A percentile compares a stretch with the other conserved stretches of the same genome.
These are phyloP conservation scores for Chalciporus chontae DNA, from an alignment of 768 basidiomycete species.

Conservation along the genomic window DNA sequence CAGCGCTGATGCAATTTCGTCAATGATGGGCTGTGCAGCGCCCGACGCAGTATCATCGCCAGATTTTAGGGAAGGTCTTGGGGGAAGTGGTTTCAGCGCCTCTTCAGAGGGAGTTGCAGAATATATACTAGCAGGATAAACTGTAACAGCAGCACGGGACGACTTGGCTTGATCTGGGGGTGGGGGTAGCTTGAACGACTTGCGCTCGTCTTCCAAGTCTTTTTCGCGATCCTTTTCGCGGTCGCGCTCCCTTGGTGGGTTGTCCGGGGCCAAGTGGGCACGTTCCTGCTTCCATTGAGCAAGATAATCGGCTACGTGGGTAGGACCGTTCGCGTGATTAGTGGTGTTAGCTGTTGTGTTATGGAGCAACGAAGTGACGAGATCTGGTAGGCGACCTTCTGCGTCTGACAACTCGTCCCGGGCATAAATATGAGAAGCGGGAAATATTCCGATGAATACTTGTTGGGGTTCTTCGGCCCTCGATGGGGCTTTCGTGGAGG, in stretches of 20 bases:
- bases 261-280: slow-evolving; percentile 25
- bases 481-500: slow-evolving; percentile 42
- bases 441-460: slow-evolving; percentile 93
- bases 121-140: slow-evolving; percentile 73
- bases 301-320: slow-evolving; percentile 44
- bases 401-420: slow-evolving; percentile 87
- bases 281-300: slow-evolving; percentile 41
- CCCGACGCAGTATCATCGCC: slow-evolving; percentile 92
- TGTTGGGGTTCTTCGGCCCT: slow-evolving; percentile 78
- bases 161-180: slow-evolving; percentile 74
- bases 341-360: slow-evolving; percentile 29
- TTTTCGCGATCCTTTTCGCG: slow-evolving; percentile 42
- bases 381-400: slow-evolving; percentile 77
- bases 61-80: slow-evolving; percentile 90
- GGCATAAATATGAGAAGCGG: slow-evolving; percentile 81
- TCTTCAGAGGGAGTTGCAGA: slow-evolving; percentile 69
- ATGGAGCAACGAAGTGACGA: slow-evolving; percentile 54
- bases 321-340: slow-evolving; percentile 33
- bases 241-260: slow-evolving; percentile 30
- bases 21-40: slow-evolving; percentile 81
- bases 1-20: slow-evolving; percentile 94
- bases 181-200: slow-evolving; percentile 69
- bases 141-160: slow-evolving; percentile 65
- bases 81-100: slow-evolving; percentile 71
- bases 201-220: slow-evolving; percentile 61